Evolutionary conservation across 139 green algal genomes (phyloP).

Genomic region (Coelastrella sp.): DNA sequence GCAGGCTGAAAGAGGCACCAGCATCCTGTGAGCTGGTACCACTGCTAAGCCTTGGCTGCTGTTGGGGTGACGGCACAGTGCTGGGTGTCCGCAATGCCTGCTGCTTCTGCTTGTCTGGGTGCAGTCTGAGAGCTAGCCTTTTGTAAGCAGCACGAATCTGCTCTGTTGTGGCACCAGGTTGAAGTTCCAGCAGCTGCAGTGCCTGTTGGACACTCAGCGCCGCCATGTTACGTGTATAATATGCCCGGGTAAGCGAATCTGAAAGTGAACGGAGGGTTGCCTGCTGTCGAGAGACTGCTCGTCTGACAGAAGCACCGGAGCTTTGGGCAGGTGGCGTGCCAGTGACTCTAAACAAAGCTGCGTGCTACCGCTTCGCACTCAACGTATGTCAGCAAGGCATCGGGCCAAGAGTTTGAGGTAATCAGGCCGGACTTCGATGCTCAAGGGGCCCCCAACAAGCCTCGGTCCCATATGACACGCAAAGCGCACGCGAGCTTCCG

Average conservation of each 20-base stretch:
- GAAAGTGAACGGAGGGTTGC: too few species aligned
- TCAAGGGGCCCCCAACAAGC: too few species aligned
- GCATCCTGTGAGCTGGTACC: not conserved
- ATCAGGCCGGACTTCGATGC: too few species aligned
- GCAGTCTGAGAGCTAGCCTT: not conserved
- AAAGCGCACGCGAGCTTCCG: too few species aligned
- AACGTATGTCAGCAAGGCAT: too few species aligned
- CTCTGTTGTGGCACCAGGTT: slow-evolving; percentile 4
- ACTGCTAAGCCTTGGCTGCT: not conserved
- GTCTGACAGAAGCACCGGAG: too few species aligned
- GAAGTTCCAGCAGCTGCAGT: slow-evolving; percentile 16
- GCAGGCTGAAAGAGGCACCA: not conserved
- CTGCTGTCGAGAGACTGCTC: too few species aligned
- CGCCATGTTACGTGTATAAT: not conserved
- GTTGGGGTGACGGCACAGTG: not conserved
- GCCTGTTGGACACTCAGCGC: slow-evolving; percentile 14
- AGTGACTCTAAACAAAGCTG: too few species aligned
- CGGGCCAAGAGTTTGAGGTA: too few species aligned
- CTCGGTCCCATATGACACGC: not conserved
- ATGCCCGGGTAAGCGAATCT: too few species aligned
- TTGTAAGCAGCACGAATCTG: slow-evolving; percentile 32
- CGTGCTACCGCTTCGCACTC: too few species aligned
- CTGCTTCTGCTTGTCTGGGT: slow-evolving; percentile 28
- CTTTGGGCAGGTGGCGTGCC: too few species aligned
- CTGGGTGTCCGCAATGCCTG: not conserved